Base-by-base conservation (phyloP, 2,329 filamentous ascomycete genomes). In the Cladorrhinum sp. region DNA sequence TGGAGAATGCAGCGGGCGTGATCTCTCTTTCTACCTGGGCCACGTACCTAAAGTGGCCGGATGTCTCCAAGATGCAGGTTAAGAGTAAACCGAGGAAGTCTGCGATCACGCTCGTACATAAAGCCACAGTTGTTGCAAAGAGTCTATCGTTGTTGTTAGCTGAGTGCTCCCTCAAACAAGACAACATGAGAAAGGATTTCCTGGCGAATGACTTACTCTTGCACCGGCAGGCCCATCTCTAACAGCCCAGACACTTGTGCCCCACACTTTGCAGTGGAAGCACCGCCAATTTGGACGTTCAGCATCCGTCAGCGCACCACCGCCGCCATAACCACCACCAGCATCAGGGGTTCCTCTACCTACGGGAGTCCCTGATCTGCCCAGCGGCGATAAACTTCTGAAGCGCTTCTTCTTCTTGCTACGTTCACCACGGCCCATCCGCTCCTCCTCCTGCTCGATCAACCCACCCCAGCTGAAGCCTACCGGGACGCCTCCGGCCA, bases 361-460 rank as follows among this genome's bases (percentile, higher is more conserved):
- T 59, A 85, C 86, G 1, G 86, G 87, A 5, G 88, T 90, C 16
- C 83, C 83, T 32, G 82, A 79, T 64, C 87, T 83, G n/a, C 84
- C 90, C 20, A 87, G 76, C 0, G 95, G 93, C 70, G 92, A 96
- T 64, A 96, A 75, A 74, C 92, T 96, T 67, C 93, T 85, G 78
- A 97, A 96, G 24, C 93, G 84, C 65, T 91, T 85, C 85, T 97
- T 97, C 81, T 96, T 96, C 82, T 96, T 98, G 68, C 90, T 95
- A 50, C 93, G 81, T 76, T 97, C 93, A 23, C 93, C 93, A 58
- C 93, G 83, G 22, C 93, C 93, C 87, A 97, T 93, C 3, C 91
- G 85, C 71, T 96, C 92, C 70, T 97, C 85, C 66, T 88, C 84
- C 36, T 81, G 75, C 64, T 85, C 77, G 13, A 82, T 77, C 3